phyloP scores from a whole-genome alignment of 352 stramenopile species.

The Globisporangium paddicum region DNA sequence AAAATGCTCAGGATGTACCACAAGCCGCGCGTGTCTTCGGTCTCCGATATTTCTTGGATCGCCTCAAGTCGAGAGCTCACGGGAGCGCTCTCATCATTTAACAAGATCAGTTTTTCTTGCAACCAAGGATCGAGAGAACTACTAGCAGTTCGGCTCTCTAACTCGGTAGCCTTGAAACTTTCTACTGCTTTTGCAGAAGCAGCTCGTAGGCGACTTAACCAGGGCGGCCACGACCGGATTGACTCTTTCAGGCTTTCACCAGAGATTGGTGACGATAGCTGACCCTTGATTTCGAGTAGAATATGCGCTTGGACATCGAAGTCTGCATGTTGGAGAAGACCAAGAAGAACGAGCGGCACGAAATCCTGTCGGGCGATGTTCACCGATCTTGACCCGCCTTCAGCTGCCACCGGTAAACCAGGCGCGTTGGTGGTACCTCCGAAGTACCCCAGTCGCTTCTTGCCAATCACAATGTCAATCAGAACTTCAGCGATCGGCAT shows the following conservation, averaged over 20 bases:
- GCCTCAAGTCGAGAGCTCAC: slow-evolving; percentile 47
- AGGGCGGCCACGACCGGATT: slow-evolving; percentile 70
- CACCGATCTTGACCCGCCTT: slow-evolving; percentile 22
- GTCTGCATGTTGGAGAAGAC: slow-evolving; percentile 39
- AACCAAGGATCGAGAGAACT: slow-evolving; percentile 14
- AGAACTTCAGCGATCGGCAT: slow-evolving; percentile 41
- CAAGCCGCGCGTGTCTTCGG: slow-evolving; percentile 34
- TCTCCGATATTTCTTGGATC: slow-evolving; percentile 42
- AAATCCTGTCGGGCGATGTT: slow-evolving; percentile 53
- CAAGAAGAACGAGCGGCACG: slow-evolving; percentile 49
- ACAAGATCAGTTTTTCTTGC: slow-evolving; percentile 46
- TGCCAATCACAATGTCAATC: slow-evolving; percentile 59
- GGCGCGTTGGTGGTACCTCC: neutral
- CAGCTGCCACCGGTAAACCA: neutral
- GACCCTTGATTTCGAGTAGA: slow-evolving; percentile 46
- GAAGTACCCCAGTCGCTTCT: slow-evolving; percentile 23
- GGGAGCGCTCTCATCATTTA: slow-evolving; percentile 47
- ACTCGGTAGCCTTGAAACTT: neutral
- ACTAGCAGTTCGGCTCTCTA: neutral
- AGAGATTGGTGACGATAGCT: slow-evolving; percentile 35
- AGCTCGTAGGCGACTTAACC: slow-evolving; percentile 47
- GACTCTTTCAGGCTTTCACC: slow-evolving; percentile 57
- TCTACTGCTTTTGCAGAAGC: slow-evolving; percentile 21
- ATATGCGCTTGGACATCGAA: slow-evolving; percentile 47
- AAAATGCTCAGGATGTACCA: slow-evolving; percentile 61